These are phyloP conservation scores for Microdochium bolleyi DNA, from an alignment of 2,329 filamentous ascomycete genomes.

Conservation along the genomic window DNA sequence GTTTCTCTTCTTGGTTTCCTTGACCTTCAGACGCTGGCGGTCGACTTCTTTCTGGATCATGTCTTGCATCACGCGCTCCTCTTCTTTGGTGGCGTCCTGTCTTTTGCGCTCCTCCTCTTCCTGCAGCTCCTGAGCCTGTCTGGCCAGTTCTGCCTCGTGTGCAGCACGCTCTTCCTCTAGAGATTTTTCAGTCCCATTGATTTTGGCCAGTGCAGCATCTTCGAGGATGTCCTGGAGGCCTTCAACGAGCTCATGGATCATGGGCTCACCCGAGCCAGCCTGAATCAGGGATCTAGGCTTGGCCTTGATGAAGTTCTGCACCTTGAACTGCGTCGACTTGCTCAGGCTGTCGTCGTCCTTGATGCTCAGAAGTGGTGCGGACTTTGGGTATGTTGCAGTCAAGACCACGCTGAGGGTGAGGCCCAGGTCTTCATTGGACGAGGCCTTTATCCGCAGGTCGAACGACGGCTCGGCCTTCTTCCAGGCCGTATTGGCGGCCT, in stretches of 20 bases:
- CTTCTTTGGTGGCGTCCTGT: constrained; percentile 52
- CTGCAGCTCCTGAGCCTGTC: constrained; percentile 48
- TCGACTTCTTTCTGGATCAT: constrained; percentile 67
- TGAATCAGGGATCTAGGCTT: constrained; percentile 45
- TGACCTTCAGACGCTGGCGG: constrained; percentile 55
- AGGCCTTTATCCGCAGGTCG: constrained; percentile 69
- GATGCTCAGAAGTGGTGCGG: constrained; percentile 63
- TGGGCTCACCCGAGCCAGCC: constrained; percentile 44
- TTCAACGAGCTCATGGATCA: constrained; percentile 59
- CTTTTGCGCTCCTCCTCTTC: constrained; percentile 44
- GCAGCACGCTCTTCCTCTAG: constrained; percentile 82
- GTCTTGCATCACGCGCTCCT: constrained; percentile 61
- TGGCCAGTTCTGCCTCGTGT: constrained; percentile 66
- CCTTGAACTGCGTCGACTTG: constrained; percentile 62
- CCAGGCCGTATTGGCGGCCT: constrained; percentile 69
- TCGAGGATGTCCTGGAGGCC: constrained; percentile 72
- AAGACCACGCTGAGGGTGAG: constrained; percentile 71
- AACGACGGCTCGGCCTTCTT: constrained; percentile 84
- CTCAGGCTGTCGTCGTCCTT: constrained; percentile 58
- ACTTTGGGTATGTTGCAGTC: constrained; percentile 86
- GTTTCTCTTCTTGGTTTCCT: constrained; percentile 56
- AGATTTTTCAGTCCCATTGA: constrained; percentile 67
- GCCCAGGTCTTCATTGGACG: constrained; percentile 62
- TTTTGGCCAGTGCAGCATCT: constrained; percentile 72
- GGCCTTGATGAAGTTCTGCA: constrained; percentile 55